These are phyloP conservation scores for Trypanosoma scelopori DNA, from an alignment of 208 protist species.

Conservation along the genomic window DNA sequence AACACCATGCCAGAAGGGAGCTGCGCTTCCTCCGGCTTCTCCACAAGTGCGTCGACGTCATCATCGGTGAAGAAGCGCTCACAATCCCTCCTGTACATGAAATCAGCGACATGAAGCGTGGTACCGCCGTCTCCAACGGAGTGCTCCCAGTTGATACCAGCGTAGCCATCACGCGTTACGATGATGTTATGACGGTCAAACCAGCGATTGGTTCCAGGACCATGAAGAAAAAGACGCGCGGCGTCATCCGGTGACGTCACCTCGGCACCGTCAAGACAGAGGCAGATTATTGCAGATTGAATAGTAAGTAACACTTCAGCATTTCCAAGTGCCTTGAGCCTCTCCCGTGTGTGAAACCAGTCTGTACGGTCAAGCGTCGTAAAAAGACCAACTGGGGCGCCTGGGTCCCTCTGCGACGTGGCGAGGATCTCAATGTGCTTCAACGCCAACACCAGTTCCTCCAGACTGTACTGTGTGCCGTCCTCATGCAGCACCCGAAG, in stretches of 20 bases:
- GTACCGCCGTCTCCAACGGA: slow-evolving; percentile 43
- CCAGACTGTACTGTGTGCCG: slow-evolving; percentile 19
- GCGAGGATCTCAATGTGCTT: slow-evolving; percentile 21
- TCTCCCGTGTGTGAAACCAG: slow-evolving; percentile 36
- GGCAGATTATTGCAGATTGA: slow-evolving; percentile 41
- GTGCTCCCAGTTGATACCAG: slow-evolving; percentile 51
- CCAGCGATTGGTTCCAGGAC: slow-evolving; percentile 43
- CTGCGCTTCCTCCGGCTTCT: neutral
- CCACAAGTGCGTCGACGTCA: slow-evolving; percentile 13
- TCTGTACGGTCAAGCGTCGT: slow-evolving; percentile 36
- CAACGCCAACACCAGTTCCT: slow-evolving; percentile 26
- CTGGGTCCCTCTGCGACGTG: slow-evolving; percentile 18
- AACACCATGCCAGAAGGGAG: neutral
- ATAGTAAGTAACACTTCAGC: slow-evolving; percentile 35
- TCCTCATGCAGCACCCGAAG: slow-evolving; percentile 22
- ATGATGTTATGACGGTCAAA: slow-evolving; percentile 60
- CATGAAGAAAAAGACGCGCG: slow-evolving; percentile 38
- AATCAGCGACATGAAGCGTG: slow-evolving; percentile 38
- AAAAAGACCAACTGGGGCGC: slow-evolving; percentile 38
- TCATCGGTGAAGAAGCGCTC: slow-evolving; percentile 23
- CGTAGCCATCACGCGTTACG: slow-evolving; percentile 35
- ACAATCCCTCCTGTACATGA: slow-evolving; percentile 35
- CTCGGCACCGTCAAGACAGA: slow-evolving; percentile 32
- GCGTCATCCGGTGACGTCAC: slow-evolving; percentile 28
- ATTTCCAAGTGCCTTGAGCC: slow-evolving; percentile 28